Base-by-base conservation (phyloP, 2,329 filamentous ascomycete genomes). In the Coniochaeta ligniaria region DNA sequence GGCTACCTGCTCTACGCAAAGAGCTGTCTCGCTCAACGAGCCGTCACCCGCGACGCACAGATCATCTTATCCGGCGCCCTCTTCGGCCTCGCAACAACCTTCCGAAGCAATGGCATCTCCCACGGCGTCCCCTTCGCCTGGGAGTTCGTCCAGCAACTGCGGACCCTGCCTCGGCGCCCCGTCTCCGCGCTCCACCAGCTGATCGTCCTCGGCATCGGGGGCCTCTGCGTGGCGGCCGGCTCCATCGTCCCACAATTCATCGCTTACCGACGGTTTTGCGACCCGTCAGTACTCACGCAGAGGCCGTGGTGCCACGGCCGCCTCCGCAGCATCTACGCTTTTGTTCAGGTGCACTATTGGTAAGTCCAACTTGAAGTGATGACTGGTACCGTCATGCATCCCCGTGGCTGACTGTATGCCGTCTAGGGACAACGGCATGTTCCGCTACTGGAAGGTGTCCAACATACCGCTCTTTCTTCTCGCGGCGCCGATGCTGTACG, bases 301-400 rank as follows among this genome's bases (percentile, higher is more conserved):
- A 78, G 90, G 60, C 83, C 86, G 4, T 99, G 95, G 95, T 99
- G 95, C 72, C 71, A 74, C 22, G 80, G 78, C 20, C 72, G 75
- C n/a, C 64, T 93, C 14, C 95, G 95, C 4, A 96, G 92, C 71
- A 93, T 99, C 62, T 98, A 96, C 74, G 82, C 86, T 0, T 98
- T 90, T 79, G 94, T 98, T 2, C 95, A 99, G 71, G 80, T 81
- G 54, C 80, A 90, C 68, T 98, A 99, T 74, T 99, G 95, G 93
- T 96, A 81, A 73, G 35, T 74, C 17, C 59, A 26, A 62, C 61
- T 24, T 7, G 8, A 8, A 9, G 35, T 31, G 17, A 52, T 26
- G 43, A 26, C 43, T 26, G 20, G 12, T 47, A 22, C n/a, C 17
- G 11, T 55, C 9, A 9, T 31, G 28, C 45, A n/a, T 24, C n/a